Conservation (phyloP, 1,284 basidiomycete genomes). For the Papiliotrema flavescens region DNA sequence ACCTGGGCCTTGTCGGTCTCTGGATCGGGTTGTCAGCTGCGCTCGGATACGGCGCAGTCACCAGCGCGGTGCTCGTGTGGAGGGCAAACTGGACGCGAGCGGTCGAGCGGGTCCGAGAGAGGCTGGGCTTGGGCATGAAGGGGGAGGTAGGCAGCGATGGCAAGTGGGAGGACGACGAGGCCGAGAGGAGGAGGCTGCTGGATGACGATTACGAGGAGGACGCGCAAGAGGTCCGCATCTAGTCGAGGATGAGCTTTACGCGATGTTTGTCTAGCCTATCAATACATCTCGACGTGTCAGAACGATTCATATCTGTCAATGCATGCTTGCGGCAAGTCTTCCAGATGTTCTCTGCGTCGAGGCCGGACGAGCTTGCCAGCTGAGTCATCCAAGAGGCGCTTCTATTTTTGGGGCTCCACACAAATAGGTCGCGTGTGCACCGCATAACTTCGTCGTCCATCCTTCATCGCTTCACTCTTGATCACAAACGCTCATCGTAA, state of each 20-base stretch:
- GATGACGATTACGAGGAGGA: slow-evolving; percentile 4
- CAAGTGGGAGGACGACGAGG: slow-evolving; percentile 18
- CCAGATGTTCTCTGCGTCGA: too few relatives aligned
- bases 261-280: too few relatives aligned
- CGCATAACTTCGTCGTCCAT: too few relatives aligned
- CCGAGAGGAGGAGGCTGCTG: background rate
- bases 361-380: too few relatives aligned
- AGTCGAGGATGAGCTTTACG: slow-evolving; percentile 61
- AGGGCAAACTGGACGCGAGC: slow-evolving; percentile 50
- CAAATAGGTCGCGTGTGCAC: too few relatives aligned
- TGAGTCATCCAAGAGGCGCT: too few relatives aligned
- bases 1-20: slow-evolving; percentile 48
- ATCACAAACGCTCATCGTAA: too few relatives aligned
- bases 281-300: too few relatives aligned
- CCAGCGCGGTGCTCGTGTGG: slow-evolving; percentile 46
- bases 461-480: too few relatives aligned
- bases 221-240: slow-evolving; percentile 20
- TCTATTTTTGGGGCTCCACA: too few relatives aligned
- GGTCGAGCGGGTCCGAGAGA: slow-evolving; percentile 45
- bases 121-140: slow-evolving; percentile 37
- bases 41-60: slow-evolving; percentile 45
- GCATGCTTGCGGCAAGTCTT: too few relatives aligned
- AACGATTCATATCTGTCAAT: too few relatives aligned
- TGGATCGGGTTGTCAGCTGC: slow-evolving; percentile 53
- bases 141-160: slow-evolving; percentile 35